Percentiles rank a stretch among this genome's conserved stretches.
Evolutionary conservation across 1,284 basidiomycete species (phyloP).

Genomic region (Neotropicomus parvogracilis): DNA sequence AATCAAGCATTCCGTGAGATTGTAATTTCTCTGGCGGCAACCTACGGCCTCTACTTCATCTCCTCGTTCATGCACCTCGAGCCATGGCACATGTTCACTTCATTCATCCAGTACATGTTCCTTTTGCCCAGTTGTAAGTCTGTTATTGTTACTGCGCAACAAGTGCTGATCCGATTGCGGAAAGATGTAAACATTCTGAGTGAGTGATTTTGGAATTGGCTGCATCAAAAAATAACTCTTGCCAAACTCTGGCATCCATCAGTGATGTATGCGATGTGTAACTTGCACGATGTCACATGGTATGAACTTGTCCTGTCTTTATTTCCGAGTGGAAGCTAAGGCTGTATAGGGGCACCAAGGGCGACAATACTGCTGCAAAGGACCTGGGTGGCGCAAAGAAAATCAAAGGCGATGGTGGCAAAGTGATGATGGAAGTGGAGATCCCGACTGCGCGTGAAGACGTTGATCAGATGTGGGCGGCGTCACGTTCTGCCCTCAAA

Average conservation of each 20-base stretch:
- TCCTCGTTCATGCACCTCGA: constrained; percentile 84
- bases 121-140: constrained; percentile 68
- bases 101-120: constrained; percentile 83
- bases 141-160: neutral
- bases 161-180: constrained; percentile 20
- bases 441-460: constrained; percentile 79
- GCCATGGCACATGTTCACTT: constrained; percentile 94
- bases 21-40: constrained; percentile 75
- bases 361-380: constrained; percentile 81
- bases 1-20: constrained; percentile 79
- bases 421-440: constrained; percentile 83
- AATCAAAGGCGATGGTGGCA: constrained; percentile 76
- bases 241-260: constrained; percentile 2
- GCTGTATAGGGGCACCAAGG: constrained; percentile 74
- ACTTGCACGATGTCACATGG: constrained; percentile 86
- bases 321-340: constrained; percentile 6
- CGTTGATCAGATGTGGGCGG: constrained; percentile 80
- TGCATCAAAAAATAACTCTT: neutral
- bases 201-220: constrained; percentile 28
- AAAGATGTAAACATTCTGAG: constrained; percentile 85
- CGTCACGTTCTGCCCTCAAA: constrained; percentile 65
- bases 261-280: constrained; percentile 91
- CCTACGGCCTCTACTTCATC: constrained; percentile 87
- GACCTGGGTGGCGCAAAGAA: constrained; percentile 88
- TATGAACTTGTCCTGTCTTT: constrained; percentile 34